Evolutionary conservation across 2,329 filamentous ascomycete genomes (phyloP), one percentile per base, ranked within the genome.

Genomic region (Aspergillus viridinutans): DNA sequence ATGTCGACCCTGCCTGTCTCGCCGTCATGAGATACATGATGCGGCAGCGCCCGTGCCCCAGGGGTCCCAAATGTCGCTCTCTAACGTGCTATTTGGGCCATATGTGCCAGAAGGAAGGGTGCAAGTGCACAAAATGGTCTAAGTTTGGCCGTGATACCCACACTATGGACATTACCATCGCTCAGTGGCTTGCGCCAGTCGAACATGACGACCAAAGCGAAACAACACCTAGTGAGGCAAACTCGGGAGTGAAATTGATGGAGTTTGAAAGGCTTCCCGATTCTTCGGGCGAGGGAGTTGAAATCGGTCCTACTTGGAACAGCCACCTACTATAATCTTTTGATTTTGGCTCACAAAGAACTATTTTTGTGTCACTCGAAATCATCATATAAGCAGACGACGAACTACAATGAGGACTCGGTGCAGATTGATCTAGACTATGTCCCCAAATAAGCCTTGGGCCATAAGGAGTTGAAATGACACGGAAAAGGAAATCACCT

Each of bases 51-150:
- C 74, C 76, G 0, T 83, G 81, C 61, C 63, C 71, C 1, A 59
- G 64, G 2, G 75, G 72, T 23, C 70, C 73, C 2, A 62, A 52
- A 0, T 83, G 81, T 58, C 75, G 80, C 9, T 65, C 67, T 3
- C 58, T 67, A 0, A 71, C 75, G 29, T 83, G 81, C 63, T 70
- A 73, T 38, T 68, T 75, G 43, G 81, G 81, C 0, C 81, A 83
- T 58, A 53, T 69, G 29, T 74, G 72, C 54, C 71, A 74, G 48
- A 72, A 68, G 47, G 65, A 67, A 9, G 64, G 65, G 28, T 74
- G 72, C 53, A 67, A 64, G 56, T 68, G 61, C 26, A 60, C 59
- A 4, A 72, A 70, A 59, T 65, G 66, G 35, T 72, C 69, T 56
- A 68, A 63, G 28, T 72, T 71, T 47, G 63, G 63, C 35, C 64